phyloP scores from a whole-genome alignment of 2,329 filamentous ascomycete species.

The Stemphylium vesicarium region DNA sequence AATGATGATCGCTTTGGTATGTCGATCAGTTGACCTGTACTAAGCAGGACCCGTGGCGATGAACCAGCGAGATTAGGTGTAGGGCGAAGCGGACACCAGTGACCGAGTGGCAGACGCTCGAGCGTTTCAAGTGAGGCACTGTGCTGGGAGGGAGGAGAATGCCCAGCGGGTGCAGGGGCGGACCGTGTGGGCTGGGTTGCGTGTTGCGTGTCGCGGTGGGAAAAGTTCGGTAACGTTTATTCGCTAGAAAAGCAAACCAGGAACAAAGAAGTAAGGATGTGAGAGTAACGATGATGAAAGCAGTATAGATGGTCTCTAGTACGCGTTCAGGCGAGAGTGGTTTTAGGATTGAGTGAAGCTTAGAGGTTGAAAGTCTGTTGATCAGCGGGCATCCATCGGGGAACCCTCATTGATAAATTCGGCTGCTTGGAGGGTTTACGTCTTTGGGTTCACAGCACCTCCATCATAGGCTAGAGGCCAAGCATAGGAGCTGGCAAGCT shows the following conservation, averaged over 20 bases:
- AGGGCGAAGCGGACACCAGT: conserved; percentile 37
- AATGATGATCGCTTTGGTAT: conserved; percentile 47
- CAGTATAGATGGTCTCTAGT: conserved; percentile 40
- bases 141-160: conserved; percentile 41
- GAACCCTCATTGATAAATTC: conserved; percentile 44
- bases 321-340: conserved; percentile 28
- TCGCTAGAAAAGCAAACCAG: conserved; percentile 31
- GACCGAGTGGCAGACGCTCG: conserved; percentile 44
- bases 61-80: conserved; percentile 46
- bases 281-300: conserved; percentile 35
- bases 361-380: conserved; percentile 37
- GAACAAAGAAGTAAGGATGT: conserved; percentile 47
- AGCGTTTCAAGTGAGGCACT: conserved; percentile 48
- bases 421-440: conserved; percentile 37
- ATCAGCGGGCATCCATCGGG: conserved; percentile 44
- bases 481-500: conserved; percentile 41
- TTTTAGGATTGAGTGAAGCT: conserved; percentile 41
- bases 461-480: conserved; percentile 49
- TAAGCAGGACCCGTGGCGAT: conserved; percentile 45
- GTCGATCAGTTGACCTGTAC: conserved; percentile 47
- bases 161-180: conserved; percentile 37
- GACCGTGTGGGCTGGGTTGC: conserved; percentile 31
- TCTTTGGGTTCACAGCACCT: conserved; percentile 42
- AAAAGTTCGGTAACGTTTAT: conserved; percentile 32
- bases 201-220: conserved; percentile 35